Percentiles rank a stretch among this genome's conserved stretches.
phyloP scores from a whole-genome alignment of 179 eudicot species.

The Gypsophila paniculata region DNA sequence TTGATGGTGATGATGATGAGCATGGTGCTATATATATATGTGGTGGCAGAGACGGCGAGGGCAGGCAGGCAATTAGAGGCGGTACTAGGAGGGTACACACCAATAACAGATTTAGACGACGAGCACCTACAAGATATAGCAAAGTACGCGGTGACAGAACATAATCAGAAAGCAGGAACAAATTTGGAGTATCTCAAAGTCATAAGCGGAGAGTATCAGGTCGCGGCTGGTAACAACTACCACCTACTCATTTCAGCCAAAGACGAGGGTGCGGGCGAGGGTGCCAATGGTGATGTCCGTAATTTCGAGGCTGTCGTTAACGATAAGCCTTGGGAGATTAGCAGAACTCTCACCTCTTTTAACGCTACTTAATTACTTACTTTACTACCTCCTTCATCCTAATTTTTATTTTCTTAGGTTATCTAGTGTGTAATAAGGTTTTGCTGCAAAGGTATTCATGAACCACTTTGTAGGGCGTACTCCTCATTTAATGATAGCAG shows the following conservation, averaged over 20 bases:
- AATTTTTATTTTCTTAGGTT: too few relatives aligned
- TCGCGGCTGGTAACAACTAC: conserved; percentile 38
- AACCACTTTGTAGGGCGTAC: too few relatives aligned
- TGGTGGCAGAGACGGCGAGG: too few relatives aligned
- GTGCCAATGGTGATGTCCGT: neutral
- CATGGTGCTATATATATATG: too few relatives aligned
- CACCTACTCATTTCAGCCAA: conserved; percentile 28
- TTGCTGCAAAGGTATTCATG: too few relatives aligned
- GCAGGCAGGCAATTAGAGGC: too few relatives aligned
- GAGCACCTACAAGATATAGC: conserved; percentile 34
- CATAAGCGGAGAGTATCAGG: conserved; percentile 32
- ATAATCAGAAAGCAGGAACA: conserved; percentile 21
- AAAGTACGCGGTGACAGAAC: conserved; percentile 37
- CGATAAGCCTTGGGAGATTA: conserved; percentile 30
- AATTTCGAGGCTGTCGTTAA: conserved; percentile 34
- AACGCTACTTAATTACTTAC: neutral
- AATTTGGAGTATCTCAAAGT: conserved; percentile 22
- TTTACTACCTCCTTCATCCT: too few relatives aligned
- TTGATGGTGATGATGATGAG: too few relatives aligned
- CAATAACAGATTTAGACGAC: conserved; percentile 30
- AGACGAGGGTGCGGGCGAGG: neutral
- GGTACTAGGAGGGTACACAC: conserved; percentile 22
- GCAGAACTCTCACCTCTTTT: conserved; percentile 26
- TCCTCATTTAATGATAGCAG: too few relatives aligned
- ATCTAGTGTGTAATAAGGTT: too few relatives aligned